phyloP scores from a whole-genome alignment of 2,329 filamentous ascomycete genomes.

The Pseudofabraea citricarpa region DNA sequence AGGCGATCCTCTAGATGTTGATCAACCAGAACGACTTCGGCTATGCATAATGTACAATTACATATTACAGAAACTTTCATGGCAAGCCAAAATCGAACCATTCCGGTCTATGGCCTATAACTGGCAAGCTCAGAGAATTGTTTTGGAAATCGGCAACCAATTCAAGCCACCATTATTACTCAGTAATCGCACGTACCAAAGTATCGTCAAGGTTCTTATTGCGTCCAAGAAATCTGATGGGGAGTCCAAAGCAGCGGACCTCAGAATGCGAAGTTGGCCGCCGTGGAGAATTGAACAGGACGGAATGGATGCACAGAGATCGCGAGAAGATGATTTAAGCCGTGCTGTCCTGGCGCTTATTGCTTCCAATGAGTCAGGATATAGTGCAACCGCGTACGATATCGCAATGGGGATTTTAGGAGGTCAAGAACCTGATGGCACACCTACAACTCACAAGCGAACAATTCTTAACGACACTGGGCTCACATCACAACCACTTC shows the following conservation, averaged over 20 bases:
- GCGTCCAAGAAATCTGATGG: constrained; percentile 46
- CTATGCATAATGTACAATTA: constrained; percentile 35
- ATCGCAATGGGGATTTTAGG: constrained; percentile 46
- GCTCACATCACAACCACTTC: not conserved
- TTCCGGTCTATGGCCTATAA: constrained; percentile 38
- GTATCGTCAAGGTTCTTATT: constrained; percentile 49
- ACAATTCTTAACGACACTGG: constrained; percentile 22
- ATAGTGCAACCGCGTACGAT: constrained; percentile 40
- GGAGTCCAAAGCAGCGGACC: constrained; percentile 43
- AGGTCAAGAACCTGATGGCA: constrained; percentile 43
- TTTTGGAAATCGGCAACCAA: constrained; percentile 47
- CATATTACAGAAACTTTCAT: constrained; percentile 32
- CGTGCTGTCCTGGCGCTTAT: constrained; percentile 47
- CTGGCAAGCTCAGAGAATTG: constrained; percentile 52
- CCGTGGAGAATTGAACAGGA: constrained; percentile 54
- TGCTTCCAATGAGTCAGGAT: constrained; percentile 53
- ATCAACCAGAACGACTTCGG: constrained; percentile 7
- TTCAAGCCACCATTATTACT: constrained; percentile 46
- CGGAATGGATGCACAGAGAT: constrained; percentile 52
- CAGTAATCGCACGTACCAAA: constrained; percentile 44
- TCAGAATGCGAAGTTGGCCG: constrained; percentile 52
- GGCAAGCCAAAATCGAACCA: constrained; percentile 29
- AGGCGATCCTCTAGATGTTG: too few species aligned
- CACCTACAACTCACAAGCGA: constrained; percentile 53
- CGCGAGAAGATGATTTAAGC: constrained; percentile 47